phyloP scores from a whole-genome alignment of 495 filamentous ascomycete genomes.

The Achaetomiella virescens region DNA sequence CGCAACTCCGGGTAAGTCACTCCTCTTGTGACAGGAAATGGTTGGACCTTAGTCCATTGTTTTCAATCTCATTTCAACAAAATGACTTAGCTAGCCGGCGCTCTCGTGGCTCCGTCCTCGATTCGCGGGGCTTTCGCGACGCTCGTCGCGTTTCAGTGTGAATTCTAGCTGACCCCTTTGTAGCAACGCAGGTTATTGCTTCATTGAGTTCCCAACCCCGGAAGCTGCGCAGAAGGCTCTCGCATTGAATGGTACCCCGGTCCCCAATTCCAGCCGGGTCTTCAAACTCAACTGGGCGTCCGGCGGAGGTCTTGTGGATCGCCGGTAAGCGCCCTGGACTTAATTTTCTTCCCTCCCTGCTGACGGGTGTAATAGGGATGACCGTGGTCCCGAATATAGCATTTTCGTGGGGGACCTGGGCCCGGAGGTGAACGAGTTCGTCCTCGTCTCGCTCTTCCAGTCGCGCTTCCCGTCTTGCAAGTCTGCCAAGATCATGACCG shows the following conservation, averaged over 20 bases:
- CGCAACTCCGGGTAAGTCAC: conserved; percentile 91
- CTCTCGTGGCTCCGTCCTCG: neutral
- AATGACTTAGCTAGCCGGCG: neutral
- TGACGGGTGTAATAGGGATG: conserved; percentile 55
- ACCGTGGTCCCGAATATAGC: conserved; percentile 90
- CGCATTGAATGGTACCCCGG: conserved; percentile 77
- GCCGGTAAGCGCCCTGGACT: conserved; percentile 54
- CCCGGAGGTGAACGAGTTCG: conserved; percentile 98
- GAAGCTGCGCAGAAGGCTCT: conserved; percentile 89
- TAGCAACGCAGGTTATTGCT: conserved; percentile 98
- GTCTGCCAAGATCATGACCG: conserved; percentile 99
- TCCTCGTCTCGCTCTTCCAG: conserved; percentile 94
- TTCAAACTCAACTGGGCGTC: conserved; percentile 99
- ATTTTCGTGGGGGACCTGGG: conserved; percentile 98
- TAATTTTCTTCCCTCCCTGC: conserved; percentile 14
- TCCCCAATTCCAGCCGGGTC: conserved; percentile 87
- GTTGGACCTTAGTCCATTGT: neutral
- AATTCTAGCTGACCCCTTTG: neutral
- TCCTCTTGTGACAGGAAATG: too few relatives aligned
- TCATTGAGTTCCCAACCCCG: conserved; percentile 83
- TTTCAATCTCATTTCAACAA: neutral
- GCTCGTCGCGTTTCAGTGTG: neutral
- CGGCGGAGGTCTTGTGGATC: conserved; percentile 89
- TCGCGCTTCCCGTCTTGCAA: conserved; percentile 94
- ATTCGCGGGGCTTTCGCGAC: neutral